Percentiles rank a stretch among this genome's conserved stretches.
Conservation (phyloP, 768 basidiomycete genomes). For the Termitomyces heimii region DNA sequence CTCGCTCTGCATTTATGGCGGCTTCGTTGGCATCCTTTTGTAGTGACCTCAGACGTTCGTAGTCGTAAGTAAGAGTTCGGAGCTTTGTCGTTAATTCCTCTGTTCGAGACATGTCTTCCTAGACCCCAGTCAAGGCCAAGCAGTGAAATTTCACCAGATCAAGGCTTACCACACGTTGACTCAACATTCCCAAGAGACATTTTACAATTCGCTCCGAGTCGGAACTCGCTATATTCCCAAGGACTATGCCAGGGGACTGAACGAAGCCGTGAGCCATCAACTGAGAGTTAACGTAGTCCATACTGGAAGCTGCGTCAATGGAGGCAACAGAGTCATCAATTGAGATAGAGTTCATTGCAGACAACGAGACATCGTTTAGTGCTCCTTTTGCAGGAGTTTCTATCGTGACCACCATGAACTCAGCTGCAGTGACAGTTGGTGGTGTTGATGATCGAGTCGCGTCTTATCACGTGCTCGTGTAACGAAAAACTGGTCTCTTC, state of each 20-base stretch:
- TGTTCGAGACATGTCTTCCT: constrained; percentile 73
- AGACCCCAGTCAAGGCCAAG: constrained; percentile 2
- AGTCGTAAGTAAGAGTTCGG: constrained; percentile 74
- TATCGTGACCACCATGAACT: constrained; percentile 20
- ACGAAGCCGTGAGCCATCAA: constrained; percentile 79
- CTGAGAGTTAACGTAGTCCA: constrained; percentile 80
- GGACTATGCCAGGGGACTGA: constrained; percentile 52
- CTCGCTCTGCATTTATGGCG: constrained; percentile 72
- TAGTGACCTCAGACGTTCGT: constrained; percentile 68
- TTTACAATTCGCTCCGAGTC: constrained; percentile 58
- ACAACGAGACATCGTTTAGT: constrained; percentile 49
- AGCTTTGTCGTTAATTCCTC: constrained; percentile 73
- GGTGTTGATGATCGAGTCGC: constrained; percentile 5
- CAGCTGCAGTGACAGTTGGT: not conserved
- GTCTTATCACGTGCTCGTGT: constrained; percentile 19
- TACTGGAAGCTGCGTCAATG: constrained; percentile 48
- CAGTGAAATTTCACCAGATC: not conserved
- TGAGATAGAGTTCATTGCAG: constrained; percentile 35
- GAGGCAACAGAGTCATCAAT: constrained; percentile 41
- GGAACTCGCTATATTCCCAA: constrained; percentile 56
- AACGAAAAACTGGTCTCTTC: not conserved
- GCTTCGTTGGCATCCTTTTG: constrained; percentile 52
- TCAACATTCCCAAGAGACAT: constrained; percentile 70
- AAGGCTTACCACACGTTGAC: constrained; percentile 65
- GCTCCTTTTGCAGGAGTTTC: constrained; percentile 42